Base-by-base conservation (phyloP, 371 early-diverging fungal genomes). In the Mortierella sp. region DNA sequence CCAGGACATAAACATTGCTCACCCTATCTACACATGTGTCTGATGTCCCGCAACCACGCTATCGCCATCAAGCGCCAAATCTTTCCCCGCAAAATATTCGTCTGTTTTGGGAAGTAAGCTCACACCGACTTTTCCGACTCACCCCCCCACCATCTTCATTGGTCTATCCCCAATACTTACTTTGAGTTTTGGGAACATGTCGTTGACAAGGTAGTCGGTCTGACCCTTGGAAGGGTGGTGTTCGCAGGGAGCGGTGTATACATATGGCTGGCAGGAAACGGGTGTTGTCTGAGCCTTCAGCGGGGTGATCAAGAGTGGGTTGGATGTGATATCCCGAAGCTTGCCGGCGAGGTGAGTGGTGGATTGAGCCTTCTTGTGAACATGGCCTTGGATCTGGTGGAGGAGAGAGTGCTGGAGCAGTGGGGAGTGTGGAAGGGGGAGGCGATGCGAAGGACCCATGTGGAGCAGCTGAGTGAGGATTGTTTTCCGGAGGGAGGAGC, bases 181-280 rank as follows among this genome's bases (percentile, higher is more conserved):
- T 44, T 44, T 64, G 56, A 68, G 65, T 45, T 79, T 79, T 19
- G 69, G 72, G 62, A 71, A 68, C 68, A 69, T 71, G 66, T 79
- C 79, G 44, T 79, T 79, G 51, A 79, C 73, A 14, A 79, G 73
- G 46, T 79, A 79, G 39, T 72, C 73, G 0, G 68, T 79, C 57
- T 69, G 73, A 21, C 73, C 73, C 43, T 69, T 67, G 37, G 63
- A 79, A 3, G 79, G 79, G 29, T 79, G 73, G 50, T 73, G 79
- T 43, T 79, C 79, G 47, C 79, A 79, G 6, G 79, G 79, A 2
- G 79, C 79, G 12, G 64, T 71, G 50, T 79, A 79, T 6, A 79
- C 69, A 53, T 79, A 79, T 13, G 69, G 53, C 54, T 56, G 56
- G 24, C 60, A 62, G 10, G 66, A 25, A 2, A 14, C 25, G 8